These are phyloP conservation scores for Lachancea lanzarotensis DNA, from an alignment of 805 yeast genomes.

Conservation along the genomic window DNA sequence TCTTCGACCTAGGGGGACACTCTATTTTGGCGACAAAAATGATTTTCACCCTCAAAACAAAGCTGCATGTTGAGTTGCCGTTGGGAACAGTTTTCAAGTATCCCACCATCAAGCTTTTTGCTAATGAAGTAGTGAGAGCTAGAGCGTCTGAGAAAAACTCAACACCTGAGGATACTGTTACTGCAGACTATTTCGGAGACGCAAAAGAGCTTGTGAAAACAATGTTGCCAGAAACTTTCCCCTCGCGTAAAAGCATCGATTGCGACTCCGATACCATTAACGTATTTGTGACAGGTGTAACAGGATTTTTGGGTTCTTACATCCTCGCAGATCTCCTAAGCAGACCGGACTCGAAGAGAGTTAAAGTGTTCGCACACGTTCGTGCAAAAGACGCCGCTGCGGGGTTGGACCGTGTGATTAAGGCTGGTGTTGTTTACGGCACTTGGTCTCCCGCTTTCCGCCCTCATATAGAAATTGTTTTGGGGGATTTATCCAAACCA, in stretches of 20 bases:
- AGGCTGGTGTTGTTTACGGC: slow-evolving; percentile 77
- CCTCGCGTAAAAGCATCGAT: slow-evolving; percentile 29
- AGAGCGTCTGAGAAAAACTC: slow-evolving; percentile 28
- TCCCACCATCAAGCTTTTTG: slow-evolving; percentile 78
- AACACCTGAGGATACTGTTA: slow-evolving; percentile 29
- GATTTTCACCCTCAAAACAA: slow-evolving; percentile 86
- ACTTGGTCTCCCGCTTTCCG: slow-evolving; percentile 49
- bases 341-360: slow-evolving; percentile 39
- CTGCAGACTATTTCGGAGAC: slow-evolving; percentile 58
- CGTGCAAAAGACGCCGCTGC: slow-evolving; percentile 65
- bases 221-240: slow-evolving; percentile 40
- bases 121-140: slow-evolving; percentile 59
- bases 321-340: slow-evolving; percentile 69
- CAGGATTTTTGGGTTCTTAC: slow-evolving; percentile 94
- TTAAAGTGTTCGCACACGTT: slow-evolving; percentile 80
- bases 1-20: slow-evolving; percentile 97
- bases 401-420: slow-evolving; percentile 70
- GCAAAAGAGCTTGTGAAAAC: slow-evolving; percentile 48
- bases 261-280: slow-evolving; percentile 34
- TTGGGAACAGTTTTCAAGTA: slow-evolving; percentile 82
- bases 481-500: slow-evolving; percentile 73
- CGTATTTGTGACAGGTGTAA: slow-evolving; percentile 88
- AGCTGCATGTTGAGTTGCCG: slow-evolving; percentile 73
- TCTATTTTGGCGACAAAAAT: slow-evolving; percentile 94
- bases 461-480: slow-evolving; percentile 55